Percentiles rank a stretch among this genome's conserved stretches.
phyloP scores from a whole-genome alignment of 2,329 filamentous ascomycete species.

The Diaporthe australafricana region DNA sequence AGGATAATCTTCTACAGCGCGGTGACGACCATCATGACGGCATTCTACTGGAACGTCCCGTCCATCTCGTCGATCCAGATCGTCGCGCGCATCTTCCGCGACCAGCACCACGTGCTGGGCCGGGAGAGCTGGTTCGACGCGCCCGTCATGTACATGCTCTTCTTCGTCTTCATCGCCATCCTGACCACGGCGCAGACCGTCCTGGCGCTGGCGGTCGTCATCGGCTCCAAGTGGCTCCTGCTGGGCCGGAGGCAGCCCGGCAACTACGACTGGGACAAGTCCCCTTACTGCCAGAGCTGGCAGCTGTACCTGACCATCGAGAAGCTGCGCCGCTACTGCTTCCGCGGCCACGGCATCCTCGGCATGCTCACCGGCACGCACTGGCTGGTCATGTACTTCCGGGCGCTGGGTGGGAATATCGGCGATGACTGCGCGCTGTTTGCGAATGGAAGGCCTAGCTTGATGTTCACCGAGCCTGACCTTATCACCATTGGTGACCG shows the following conservation, averaged over 20 bases:
- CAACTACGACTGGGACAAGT: slow-evolving; percentile 69
- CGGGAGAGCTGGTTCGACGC: slow-evolving; percentile 47
- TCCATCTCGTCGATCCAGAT: slow-evolving; percentile 61
- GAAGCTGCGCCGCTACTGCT: slow-evolving; percentile 61
- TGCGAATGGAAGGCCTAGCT: slow-evolving; percentile 61
- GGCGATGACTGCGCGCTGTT: slow-evolving; percentile 67
- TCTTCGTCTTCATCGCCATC: slow-evolving; percentile 52
- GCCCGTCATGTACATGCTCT: slow-evolving; percentile 53
- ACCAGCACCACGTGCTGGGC: slow-evolving; percentile 43
- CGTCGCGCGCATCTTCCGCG: slow-evolving; percentile 46
- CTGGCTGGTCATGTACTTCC: slow-evolving; percentile 65
- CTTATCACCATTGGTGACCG: slow-evolving; percentile 64
- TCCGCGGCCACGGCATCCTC: slow-evolving; percentile 61
- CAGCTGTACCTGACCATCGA: slow-evolving; percentile 66
- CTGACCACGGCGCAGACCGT: slow-evolving; percentile 57
- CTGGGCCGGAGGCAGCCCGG: slow-evolving; percentile 63
- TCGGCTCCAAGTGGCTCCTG: slow-evolving; percentile 63
- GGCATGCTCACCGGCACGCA: slow-evolving; percentile 65
- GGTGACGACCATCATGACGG: slow-evolving; percentile 57
- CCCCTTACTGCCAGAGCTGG: slow-evolving; percentile 68
- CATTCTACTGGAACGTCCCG: slow-evolving; percentile 63
- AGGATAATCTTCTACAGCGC: slow-evolving; percentile 63
- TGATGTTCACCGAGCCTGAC: slow-evolving; percentile 69
- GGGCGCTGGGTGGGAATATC: slow-evolving; percentile 63
- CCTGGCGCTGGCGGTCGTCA: slow-evolving; percentile 55